Evolutionary conservation across 169 alveolate genomes (phyloP), one percentile per base, ranked within the genome.

Genomic region (Plasmodium knowlesi): DNA sequence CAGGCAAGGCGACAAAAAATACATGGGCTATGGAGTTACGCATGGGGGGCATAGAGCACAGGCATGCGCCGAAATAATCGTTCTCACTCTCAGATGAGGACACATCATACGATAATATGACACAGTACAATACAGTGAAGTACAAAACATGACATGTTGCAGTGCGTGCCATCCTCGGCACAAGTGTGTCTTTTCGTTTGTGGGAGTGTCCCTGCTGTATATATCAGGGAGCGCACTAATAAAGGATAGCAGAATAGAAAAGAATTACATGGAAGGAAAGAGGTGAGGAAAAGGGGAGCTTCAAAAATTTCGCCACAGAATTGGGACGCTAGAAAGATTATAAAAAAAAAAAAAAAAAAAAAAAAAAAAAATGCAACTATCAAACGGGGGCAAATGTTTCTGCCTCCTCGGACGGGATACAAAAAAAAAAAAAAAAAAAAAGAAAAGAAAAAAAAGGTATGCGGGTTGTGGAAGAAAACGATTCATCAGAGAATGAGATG

Each of bases 401-500:
- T 19, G 22, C 37, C 19, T 16, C 25, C 54, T 32, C 37, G 43
- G 43, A 74, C 0, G 34, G 43, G 43, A 32, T 32, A 74, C 37
- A 74, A 14, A 74, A 74, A n/a, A n/a, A n/a, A n/a, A n/a, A n/a
- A n/a, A n/a, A n/a, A n/a, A n/a, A n/a, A n/a, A n/a, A n/a, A n/a
- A n/a, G n/a, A n/a, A n/a, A n/a, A n/a, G n/a, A n/a, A 74, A 14
- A 74, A 74, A 74, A 8, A 22, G 61, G 61, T 9, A n/a, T 46
- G 57, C n/a, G 57, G 3, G 39, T 1, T 1, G 5, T 1, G 39
- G 5, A 14, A 19, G 19, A 83, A 34, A 19, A 67, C 25, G 61
- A 50, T 16, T 12, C 25, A n/a, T 88, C 74, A 88, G 50, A 88
- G 83, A 79, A 88, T 88, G 61, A 88, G 54, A 88, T 78, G 94